Evolutionary conservation across 305 asterid species (phyloP), one percentile per base, ranked within the genome.

Genomic region (Plantago coronopus): DNA sequence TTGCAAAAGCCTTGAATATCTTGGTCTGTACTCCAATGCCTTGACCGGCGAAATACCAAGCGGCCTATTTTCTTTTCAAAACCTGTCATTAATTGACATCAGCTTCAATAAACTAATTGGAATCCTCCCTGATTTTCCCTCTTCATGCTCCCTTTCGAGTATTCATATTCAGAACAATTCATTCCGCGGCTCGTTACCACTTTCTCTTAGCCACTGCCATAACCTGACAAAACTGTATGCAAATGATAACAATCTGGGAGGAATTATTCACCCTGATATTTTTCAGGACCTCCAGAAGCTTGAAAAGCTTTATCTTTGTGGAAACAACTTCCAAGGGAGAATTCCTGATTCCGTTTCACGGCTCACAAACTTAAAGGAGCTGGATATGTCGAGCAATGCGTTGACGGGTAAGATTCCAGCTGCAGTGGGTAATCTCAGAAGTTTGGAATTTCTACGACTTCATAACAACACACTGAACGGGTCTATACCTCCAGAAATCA

Each of bases 101-200:
- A 60, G 62, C 61, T 9, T n/a, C 51, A 76, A 71, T 62, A 66
- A 59, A 48, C 60, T 76, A 9, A 76, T 59, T 0, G 82, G 79
- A 61, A 23, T 29, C 23, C 48, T 77, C 25, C 78, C 77, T 2
- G 67, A 66, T 48, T 64, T 80, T 1, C 70, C 61, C 1, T 46
- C 73, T 12, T 22, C 56, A 0, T 76, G 85, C 69, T 66, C 48
- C 51, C 78, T 79, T 67, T 57, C 72, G 20, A 65, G 54, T 47
- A 50, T 76, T 56, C 60, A 20, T 8, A 49, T 76, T 57, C 38
- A 65, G 17, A 50, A 62, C 44, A 79, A 76, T 62, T 57, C 44
- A 6, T 67, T 79, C 34, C 50, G 62, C n/a, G 85, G 85, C 54
- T 50, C 74, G 40, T 64, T 79, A 61, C 82, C 82, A 40, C 27